Percentiles rank a stretch among this genome's conserved stretches.
These are phyloP conservation scores for Vitis cinerea DNA, from an alignment of 164 flowering plant species.

Conservation along the genomic window DNA sequence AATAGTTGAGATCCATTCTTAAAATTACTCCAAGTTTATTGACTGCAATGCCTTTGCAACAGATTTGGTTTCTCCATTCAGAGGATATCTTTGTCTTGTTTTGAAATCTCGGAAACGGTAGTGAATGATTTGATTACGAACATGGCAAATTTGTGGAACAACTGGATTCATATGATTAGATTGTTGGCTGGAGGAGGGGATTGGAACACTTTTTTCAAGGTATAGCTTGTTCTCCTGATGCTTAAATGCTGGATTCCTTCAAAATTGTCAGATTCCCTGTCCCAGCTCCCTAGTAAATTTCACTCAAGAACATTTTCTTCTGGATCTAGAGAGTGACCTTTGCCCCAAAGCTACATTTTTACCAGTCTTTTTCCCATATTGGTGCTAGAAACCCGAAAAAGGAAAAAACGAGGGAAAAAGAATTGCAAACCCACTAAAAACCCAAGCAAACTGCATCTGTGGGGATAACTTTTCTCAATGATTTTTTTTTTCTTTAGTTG, in stretches of 20 bases:
- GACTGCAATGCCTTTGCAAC: constrained; percentile 24
- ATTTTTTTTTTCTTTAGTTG: no score
- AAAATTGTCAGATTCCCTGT: no score
- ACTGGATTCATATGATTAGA: constrained; percentile 27
- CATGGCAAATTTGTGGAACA: constrained; percentile 54
- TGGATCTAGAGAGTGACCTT: no score
- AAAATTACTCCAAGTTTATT: constrained; percentile 6
- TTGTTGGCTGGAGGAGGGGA: constrained; percentile 64
- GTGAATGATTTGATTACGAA: constrained; percentile 30
- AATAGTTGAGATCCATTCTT: neutral
- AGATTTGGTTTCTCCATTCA: constrained; percentile 46
- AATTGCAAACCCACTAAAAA: no score
- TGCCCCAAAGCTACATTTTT: no score
- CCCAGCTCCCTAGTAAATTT: neutral
- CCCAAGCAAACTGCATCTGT: no score
- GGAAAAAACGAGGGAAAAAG: no score
- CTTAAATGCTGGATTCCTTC: neutral
- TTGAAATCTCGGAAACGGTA: constrained; percentile 54
- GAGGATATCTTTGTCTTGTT: constrained; percentile 41
- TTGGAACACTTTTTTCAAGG: constrained; percentile 73
- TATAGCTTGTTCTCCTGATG: constrained; percentile 15
- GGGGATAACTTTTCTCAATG: no score
- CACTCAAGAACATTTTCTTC: no score
- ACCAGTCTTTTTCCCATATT: no score
- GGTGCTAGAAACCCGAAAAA: no score